A percentile compares a stretch with the other conserved stretches of the same genome.
phyloP scores from a whole-genome alignment of 192 early-diverging fungal genomes.

The Coemansia javaensis region DNA sequence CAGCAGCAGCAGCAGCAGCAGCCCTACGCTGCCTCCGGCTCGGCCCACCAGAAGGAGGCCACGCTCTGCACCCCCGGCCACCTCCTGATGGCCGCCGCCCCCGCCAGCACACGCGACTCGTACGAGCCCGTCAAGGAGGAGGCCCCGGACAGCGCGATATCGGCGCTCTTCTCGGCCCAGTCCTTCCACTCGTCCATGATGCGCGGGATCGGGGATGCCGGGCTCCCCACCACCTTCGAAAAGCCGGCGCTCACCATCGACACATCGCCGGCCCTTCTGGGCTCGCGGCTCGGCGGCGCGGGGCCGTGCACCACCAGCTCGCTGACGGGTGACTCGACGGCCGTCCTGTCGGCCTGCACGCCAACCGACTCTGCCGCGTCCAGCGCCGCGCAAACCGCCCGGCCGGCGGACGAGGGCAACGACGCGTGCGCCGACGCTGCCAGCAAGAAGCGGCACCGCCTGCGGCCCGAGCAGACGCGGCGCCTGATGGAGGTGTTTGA shows the following conservation, averaged over 20 bases:
- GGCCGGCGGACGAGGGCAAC: background rate
- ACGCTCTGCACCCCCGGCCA: background rate
- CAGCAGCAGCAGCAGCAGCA: constrained; percentile 1
- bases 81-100: background rate
- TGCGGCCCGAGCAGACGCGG: constrained; percentile 64
- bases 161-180: background rate
- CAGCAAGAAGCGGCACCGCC: constrained; percentile 62
- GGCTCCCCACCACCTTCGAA: background rate
- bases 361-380: background rate
- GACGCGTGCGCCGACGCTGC: constrained; percentile 16
- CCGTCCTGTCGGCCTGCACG: background rate
- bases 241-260: background rate
- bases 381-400: background rate
- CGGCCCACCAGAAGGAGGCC: background rate
- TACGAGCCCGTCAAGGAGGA: constrained; percentile 1
- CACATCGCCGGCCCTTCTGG: background rate
- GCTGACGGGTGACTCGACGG: background rate
- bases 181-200: background rate
- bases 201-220: background rate
- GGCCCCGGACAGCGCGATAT: background rate
- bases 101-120: background rate
- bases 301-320: background rate
- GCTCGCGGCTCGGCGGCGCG: background rate
- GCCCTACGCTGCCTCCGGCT: background rate
- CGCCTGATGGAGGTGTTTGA: constrained; percentile 57